Percentiles rank a stretch among this genome's conserved stretches.
These are phyloP conservation scores for Przewalskia tangutica DNA, from an alignment of 257 asterid genomes.

Conservation along the genomic window DNA sequence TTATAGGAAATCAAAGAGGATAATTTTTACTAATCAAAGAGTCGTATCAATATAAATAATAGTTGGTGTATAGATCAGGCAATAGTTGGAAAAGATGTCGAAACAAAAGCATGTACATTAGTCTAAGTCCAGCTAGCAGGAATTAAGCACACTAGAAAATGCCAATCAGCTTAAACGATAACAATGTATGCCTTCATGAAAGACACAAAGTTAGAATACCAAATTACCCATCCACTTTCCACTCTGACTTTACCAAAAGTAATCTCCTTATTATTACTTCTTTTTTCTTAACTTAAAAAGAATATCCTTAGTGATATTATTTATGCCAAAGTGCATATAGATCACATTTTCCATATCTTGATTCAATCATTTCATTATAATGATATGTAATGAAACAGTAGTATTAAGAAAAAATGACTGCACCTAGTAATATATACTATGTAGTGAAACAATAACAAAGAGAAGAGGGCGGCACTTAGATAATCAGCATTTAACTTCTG, in stretches of 20 bases:
- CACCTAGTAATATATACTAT: not conserved
- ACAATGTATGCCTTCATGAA: not conserved
- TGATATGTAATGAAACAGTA: not conserved
- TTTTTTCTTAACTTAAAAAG: not conserved
- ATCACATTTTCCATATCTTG: too few species aligned
- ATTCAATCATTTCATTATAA: not conserved
- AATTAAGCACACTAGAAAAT: not conserved
- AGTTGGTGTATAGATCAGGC: not conserved
- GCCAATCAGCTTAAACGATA: not conserved
- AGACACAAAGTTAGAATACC: not conserved
- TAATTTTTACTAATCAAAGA: not conserved
- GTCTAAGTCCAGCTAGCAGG: not conserved
- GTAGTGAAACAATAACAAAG: not conserved
- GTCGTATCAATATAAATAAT: not conserved
- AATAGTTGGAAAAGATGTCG: not conserved
- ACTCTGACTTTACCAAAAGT: not conserved
- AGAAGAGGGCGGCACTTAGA: not conserved
- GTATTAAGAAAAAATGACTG: not conserved
- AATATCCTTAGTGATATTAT: not conserved
- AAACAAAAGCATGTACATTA: not conserved
- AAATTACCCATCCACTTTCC: not conserved
- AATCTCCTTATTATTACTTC: not conserved
- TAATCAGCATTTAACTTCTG: not conserved
- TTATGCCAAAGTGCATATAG: not conserved
- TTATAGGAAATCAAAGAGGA: not conserved